These are phyloP conservation scores for Cochlearia excelsa DNA, from an alignment of 345 rosid species.

Conservation along the genomic window DNA sequence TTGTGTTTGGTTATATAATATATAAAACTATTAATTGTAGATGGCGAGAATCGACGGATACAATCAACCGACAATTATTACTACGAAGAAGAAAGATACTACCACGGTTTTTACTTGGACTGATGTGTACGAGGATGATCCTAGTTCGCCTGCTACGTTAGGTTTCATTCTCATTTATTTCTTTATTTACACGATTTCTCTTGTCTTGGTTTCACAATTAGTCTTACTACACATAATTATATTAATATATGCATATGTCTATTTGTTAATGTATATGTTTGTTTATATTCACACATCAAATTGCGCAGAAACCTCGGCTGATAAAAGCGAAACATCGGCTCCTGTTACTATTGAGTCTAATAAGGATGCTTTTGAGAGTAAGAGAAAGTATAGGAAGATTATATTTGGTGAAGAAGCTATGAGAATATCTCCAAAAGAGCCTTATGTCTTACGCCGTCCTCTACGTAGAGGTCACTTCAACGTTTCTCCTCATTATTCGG, in stretches of 20 bases:
- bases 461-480: conserved; percentile 94
- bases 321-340: conserved; percentile 37
- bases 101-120: conserved; percentile 58
- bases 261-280: not conserved
- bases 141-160: conserved; percentile 27
- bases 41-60: conserved; percentile 69
- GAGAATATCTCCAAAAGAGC: conserved; percentile 70
- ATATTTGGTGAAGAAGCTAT: conserved; percentile 91
- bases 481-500: conserved; percentile 67
- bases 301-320: conserved; percentile 47
- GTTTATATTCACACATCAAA: not conserved
- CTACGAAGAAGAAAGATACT: conserved; percentile 45
- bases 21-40: conserved; percentile 31
- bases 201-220: too few species aligned
- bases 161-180: conserved; percentile 34
- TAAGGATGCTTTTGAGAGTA: conserved; percentile 39
- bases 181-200: not conserved
- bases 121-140: conserved; percentile 53
- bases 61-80: conserved; percentile 43
- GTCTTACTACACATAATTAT: too few species aligned
- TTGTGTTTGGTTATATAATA: conserved; percentile 10
- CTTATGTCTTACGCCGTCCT: conserved; percentile 69
- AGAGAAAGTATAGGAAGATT: conserved; percentile 46
- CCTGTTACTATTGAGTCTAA: conserved; percentile 36
- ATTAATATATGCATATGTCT: not conserved